Evolutionary conservation across 1,139 yeast genomes (phyloP), one percentile per base, ranked within the genome.

Genomic region (Scheffersomyces parashehatae): DNA sequence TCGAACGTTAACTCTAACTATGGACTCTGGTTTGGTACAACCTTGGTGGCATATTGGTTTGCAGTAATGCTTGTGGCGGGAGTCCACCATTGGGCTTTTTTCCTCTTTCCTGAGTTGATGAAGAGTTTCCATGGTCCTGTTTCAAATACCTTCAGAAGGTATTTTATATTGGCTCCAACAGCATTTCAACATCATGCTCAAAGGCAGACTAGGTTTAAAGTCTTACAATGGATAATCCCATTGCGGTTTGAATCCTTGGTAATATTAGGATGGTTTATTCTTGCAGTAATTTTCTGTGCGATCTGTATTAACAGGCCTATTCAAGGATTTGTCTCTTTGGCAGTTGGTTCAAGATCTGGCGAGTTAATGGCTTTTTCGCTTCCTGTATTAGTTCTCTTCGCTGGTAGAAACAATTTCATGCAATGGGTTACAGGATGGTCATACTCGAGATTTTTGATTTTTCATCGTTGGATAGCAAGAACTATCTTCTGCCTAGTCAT

Each of bases 381-480:
- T 49, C 56, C 34, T 36, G 37, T 44, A 41, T 47, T 44, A 49
- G 35, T 81, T 15, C 60, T 83, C 36, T 81, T 83, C 57, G 81
- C 83, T 9, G 86, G 87, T 12, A 70, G 88, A 65, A 86, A 86
- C 60, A 86, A 85, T 58, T 64, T 85, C 40, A 62, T 86, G 54
- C 79, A 81, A 50, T 74, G 77, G 71, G 39, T 82, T 36, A 81
- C 89, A 3, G 87, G 89, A 36, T 83, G 89, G 85, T 71, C 79
- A 15, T 77, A 76, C 52, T 68, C 82, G 2, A 74, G 87, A 36
- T 84, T 85, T 58, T 68, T 82, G 44, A 68, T 77, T 16, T 75
- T 81, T 59, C 95, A 87, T 63, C 80, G 83, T 54, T 83, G 88
- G 85, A 56, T 81, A 5, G 80, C 83, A 1, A 74, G 93, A 62